Base-by-base conservation (phyloP, 148 eudicot genomes). In the Salicornia ramosissima region DNA sequence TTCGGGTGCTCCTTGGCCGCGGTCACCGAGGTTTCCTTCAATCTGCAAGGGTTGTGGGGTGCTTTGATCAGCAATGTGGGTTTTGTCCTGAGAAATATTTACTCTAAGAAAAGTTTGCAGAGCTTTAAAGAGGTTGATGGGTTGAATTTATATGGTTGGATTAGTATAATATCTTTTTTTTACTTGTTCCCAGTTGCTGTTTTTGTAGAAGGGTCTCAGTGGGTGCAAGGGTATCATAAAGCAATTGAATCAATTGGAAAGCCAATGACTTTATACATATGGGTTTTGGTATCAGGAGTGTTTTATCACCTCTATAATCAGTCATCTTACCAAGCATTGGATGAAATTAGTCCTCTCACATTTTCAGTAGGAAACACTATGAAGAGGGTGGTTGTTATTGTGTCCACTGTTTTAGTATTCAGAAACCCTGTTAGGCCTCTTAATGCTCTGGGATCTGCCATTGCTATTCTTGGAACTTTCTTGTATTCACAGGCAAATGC, bases 51-150 rank as follows among this genome's bases (percentile, higher is more conserved):
- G 7, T 55, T 93, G 12, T 86, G 83, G 90, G 94, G 96, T 60
- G 98, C 96, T 83, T 58, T 93, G 83, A 93, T 93, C 16, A 90
- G 96, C 36, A 93, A 93, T 84, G 88, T 90, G 5, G 98, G 92
- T 1, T 90, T 93, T 45, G 98, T 93, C 16, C 76, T 90, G 2
- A 74, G 95, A 4, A 93, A 93, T 45, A 90, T 90, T 28, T 90
- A 88, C 77, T 93, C 98, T 5, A 93, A 93, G 45, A 83, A 69
- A 72, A 88, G 90, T 67, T 77, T 93, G 42, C 88, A 93, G 66
- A 88, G 80, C 80, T 90, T 90, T 55, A 93, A 88, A 57, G 89
- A 90, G 62, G 92, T 93, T 18, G 81, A 90, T 75, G 98, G 98
- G 40, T 82, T 90, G 86, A 93, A 93, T 59, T 72, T 90, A 57